A percentile compares a stretch with the other conserved stretches of the same genome.
Evolutionary conservation across 1,139 yeast genomes (phyloP).

Genomic region (Candida mesenterica): DNA sequence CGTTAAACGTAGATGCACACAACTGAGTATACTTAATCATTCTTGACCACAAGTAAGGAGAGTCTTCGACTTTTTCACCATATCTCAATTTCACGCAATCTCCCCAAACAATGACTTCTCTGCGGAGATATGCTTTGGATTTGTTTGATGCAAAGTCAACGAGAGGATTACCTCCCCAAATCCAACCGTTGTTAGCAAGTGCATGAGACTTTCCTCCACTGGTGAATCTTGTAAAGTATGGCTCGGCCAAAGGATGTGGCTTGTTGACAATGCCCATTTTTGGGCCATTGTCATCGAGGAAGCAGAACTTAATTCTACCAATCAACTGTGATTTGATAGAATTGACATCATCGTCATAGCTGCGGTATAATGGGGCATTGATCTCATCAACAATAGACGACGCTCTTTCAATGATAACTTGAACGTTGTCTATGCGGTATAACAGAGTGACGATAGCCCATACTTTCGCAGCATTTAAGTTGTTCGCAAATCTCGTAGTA

Average conservation of each 20-base stretch:
- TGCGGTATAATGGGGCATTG: constrained; percentile 69
- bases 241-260: constrained; percentile 69
- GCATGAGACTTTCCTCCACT: constrained; percentile 60
- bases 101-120: constrained; percentile 97
- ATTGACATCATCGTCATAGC: constrained; percentile 69
- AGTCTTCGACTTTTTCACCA: constrained; percentile 72
- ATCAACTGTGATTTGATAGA: constrained; percentile 66
- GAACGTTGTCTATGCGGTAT: constrained; percentile 34
- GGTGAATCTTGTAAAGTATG: constrained; percentile 77
- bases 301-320: constrained; percentile 71
- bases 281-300: constrained; percentile 82
- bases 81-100: constrained; percentile 93
- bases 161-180: constrained; percentile 95
- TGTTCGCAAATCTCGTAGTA: constrained; percentile 49
- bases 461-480: constrained; percentile 49
- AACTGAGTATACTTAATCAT: constrained; percentile 76
- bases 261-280: constrained; percentile 60
- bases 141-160: constrained; percentile 85
- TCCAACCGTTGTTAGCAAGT: constrained; percentile 96
- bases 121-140: constrained; percentile 77
- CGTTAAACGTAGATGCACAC: constrained; percentile 78
- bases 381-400: constrained; percentile 67
- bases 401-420: constrained; percentile 41
- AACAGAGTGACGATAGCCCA: constrained; percentile 41
- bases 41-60: constrained; percentile 86